These are phyloP conservation scores for Aspergillus tubingensis DNA, from an alignment of 2,329 filamentous ascomycete genomes.

Conservation along the genomic window DNA sequence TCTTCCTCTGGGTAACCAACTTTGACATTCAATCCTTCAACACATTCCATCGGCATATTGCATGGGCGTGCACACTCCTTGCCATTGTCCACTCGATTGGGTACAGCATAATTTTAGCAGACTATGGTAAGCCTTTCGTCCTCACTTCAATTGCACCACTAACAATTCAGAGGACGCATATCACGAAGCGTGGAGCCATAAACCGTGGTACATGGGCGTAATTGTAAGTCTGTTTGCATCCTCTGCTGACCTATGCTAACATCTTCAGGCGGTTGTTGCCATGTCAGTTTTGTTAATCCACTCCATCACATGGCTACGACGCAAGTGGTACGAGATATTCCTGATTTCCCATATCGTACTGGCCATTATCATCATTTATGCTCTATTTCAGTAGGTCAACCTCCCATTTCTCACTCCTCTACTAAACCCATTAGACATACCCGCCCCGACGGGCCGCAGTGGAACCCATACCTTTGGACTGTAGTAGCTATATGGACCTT, in stretches of 20 bases:
- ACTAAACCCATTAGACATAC: constrained; percentile 38
- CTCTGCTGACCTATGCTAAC: neutral
- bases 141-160: neutral
- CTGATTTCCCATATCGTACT: constrained; percentile 41
- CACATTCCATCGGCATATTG: constrained; percentile 65
- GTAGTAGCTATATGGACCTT: constrained; percentile 50
- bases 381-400: constrained; percentile 35
- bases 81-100: constrained; percentile 63
- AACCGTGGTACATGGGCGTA: constrained; percentile 21
- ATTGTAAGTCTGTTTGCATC: constrained; percentile 18
- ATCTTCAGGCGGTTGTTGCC: neutral
- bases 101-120: constrained; percentile 48
- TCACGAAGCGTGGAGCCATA: neutral
- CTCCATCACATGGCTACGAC: constrained; percentile 8
- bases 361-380: constrained; percentile 42
- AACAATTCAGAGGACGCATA: neutral
- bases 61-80: constrained; percentile 59
- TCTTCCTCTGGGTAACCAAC: constrained; percentile 63
- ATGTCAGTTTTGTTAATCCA: constrained; percentile 5
- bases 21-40: constrained; percentile 66
- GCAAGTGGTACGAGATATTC: constrained; percentile 46
- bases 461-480: constrained; percentile 53
- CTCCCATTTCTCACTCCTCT: fast-evolving
- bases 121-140: constrained; percentile 11
- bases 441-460: constrained; percentile 48